A percentile compares a stretch with the other conserved stretches of the same genome.
Conservation (phyloP, 345 rosid species). For the Murraya koenigii region DNA sequence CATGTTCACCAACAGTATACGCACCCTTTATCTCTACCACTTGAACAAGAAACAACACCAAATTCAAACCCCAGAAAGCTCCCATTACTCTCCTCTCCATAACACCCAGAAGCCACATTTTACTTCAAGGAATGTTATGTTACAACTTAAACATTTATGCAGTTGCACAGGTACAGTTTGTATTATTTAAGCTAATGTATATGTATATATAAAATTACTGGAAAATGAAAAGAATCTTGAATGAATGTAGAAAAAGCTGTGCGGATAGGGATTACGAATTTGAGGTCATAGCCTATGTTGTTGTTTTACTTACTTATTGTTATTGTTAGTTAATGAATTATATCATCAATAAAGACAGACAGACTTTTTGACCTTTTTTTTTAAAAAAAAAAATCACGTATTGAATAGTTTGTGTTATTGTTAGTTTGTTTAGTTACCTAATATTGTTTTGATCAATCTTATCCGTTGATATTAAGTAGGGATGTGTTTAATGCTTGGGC, state of each 20-base stretch:
- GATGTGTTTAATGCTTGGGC: not conserved
- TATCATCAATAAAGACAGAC: not conserved
- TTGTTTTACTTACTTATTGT: no score
- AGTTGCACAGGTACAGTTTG: no score
- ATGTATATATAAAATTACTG: not conserved
- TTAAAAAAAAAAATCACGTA: no score
- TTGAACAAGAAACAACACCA: not conserved
- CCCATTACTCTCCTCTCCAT: constrained; percentile 9
- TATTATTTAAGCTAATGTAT: no score
- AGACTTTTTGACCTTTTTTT: not conserved
- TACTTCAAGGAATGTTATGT: not conserved
- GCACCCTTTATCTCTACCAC: not conserved
- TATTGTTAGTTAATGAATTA: not conserved
- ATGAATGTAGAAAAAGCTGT: not conserved
- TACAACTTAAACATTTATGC: no score
- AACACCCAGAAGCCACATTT: not conserved
- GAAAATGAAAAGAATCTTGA: not conserved
- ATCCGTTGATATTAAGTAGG: not conserved
- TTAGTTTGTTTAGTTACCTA: no score
- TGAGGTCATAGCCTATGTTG: not conserved
- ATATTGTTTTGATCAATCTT: not conserved
- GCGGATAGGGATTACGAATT: not conserved
- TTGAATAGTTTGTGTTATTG: no score
- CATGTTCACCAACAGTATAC: not conserved
- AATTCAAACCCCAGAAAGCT: not conserved